These are phyloP conservation scores for Colletotrichum trifolii DNA, from an alignment of 2,329 filamentous ascomycete genomes.

Conservation along the genomic window DNA sequence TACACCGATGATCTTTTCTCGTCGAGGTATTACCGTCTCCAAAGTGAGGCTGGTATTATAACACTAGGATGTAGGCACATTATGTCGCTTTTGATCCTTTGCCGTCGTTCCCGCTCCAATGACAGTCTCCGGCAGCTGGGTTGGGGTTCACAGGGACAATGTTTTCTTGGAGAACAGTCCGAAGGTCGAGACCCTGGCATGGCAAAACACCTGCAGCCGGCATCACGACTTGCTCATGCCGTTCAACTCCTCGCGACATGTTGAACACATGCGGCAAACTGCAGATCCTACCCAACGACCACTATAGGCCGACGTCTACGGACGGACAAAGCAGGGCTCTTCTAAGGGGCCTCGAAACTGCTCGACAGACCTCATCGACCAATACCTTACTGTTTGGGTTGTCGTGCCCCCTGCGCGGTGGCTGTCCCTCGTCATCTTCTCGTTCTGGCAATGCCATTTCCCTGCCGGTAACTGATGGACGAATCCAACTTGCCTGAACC, in stretches of 20 bases:
- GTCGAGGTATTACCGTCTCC: neutral
- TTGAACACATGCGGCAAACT: neutral
- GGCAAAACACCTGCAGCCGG: too few relatives aligned
- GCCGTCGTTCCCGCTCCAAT: constrained; percentile 17
- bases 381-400: constrained; percentile 3
- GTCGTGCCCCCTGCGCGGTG: constrained; percentile 5
- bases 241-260: too few relatives aligned
- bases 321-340: constrained; percentile 18
- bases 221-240: too few relatives aligned
- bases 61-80: constrained; percentile 1
- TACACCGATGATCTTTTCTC: constrained; percentile 20
- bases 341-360: neutral
- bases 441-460: neutral
- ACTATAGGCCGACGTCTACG: constrained; percentile 4
- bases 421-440: neutral
- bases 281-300: constrained; percentile 18
- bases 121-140: constrained; percentile 1
- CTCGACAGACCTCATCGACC: neutral
- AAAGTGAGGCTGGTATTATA: constrained; percentile 30
- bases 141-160: constrained; percentile 8
- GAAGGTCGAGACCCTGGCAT: too few relatives aligned
- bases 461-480: neutral
- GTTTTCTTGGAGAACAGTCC: too few relatives aligned
- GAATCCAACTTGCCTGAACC: neutral
- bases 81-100: constrained; percentile 15